Percentiles rank a stretch among this genome's conserved stretches.
Evolutionary conservation across 2,329 filamentous ascomycete species (phyloP).

Genomic region (Calonectria pteridis): DNA sequence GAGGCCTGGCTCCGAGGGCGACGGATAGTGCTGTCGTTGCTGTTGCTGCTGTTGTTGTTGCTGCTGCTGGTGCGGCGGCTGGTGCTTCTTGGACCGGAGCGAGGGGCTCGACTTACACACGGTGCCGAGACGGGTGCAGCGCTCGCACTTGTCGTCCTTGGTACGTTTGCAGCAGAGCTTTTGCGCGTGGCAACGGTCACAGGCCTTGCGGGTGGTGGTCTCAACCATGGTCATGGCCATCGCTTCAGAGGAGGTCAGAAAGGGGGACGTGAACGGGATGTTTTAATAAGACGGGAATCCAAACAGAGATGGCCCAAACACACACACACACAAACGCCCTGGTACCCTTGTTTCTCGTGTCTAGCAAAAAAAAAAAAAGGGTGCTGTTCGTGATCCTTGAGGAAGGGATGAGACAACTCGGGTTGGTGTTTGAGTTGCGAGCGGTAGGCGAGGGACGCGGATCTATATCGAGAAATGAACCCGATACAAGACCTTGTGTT

Average conservation of each 20-base stretch:
- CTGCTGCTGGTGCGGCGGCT: constrained; percentile 46
- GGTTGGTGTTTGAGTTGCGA: neutral
- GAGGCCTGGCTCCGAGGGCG: constrained; percentile 25
- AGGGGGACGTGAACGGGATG: constrained; percentile 43
- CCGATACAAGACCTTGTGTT: neutral
- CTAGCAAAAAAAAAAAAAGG: neutral
- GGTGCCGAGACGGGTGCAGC: constrained; percentile 56
- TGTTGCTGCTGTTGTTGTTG: constrained; percentile 36
- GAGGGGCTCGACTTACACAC: constrained; percentile 61
- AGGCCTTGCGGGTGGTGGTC: constrained; percentile 57
- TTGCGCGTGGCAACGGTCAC: constrained; percentile 61
- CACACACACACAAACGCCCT: neutral
- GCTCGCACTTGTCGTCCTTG: constrained; percentile 56
- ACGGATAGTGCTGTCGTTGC: constrained; percentile 17
- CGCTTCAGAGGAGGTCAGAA: constrained; percentile 32
- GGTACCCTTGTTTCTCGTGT: neutral
- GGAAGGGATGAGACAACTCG: constrained; percentile 14
- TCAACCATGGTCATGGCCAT: constrained; percentile 53
- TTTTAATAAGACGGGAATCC: constrained; percentile 43
- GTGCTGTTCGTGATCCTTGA: neutral
- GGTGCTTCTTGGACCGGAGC: constrained; percentile 52
- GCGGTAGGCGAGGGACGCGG: constrained; percentile 12
- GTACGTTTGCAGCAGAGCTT: constrained; percentile 61
- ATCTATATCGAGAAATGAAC: constrained; percentile 23
- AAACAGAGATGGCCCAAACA: constrained; percentile 14